These are phyloP conservation scores for Cercospora sesami DNA, from an alignment of 2,329 filamentous ascomycete species.

Conservation along the genomic window DNA sequence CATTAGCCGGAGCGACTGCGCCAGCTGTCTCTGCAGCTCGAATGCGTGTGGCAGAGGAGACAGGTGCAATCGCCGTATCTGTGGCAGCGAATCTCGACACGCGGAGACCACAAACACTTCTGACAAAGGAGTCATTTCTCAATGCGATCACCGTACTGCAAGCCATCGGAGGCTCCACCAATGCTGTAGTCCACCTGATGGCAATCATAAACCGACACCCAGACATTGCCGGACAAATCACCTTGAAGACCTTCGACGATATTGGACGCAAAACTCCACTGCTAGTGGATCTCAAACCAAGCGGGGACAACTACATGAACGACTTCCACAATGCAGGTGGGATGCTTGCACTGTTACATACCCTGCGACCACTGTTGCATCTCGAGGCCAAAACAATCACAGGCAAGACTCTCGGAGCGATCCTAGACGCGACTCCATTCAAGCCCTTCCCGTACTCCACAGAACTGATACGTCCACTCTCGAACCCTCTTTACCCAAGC, in stretches of 20 bases:
- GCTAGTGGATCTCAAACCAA: slow-evolving; percentile 55
- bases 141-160: slow-evolving; percentile 50
- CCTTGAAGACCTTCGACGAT: slow-evolving; percentile 50
- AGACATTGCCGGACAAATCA: slow-evolving; percentile 47
- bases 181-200: slow-evolving; percentile 48
- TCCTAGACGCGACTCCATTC: slow-evolving; percentile 48
- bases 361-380: slow-evolving; percentile 49
- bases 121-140: slow-evolving; percentile 51
- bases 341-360: slow-evolving; percentile 52
- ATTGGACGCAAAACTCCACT: slow-evolving; percentile 51
- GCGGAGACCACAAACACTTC: slow-evolving; percentile 47
- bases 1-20: slow-evolving; percentile 54
- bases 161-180: slow-evolving; percentile 49
- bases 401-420: slow-evolving; percentile 50
- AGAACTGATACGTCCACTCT: slow-evolving; percentile 48
- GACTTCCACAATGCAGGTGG: slow-evolving; percentile 57
- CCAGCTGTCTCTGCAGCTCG: slow-evolving; percentile 56
- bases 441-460: slow-evolving; percentile 45
- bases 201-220: slow-evolving; percentile 55
- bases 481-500: slow-evolving; percentile 47
- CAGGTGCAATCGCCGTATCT: slow-evolving; percentile 52
- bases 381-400: slow-evolving; percentile 50
- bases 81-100: slow-evolving; percentile 41
- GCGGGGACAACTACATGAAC: slow-evolving; percentile 57
- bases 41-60: slow-evolving; percentile 56